Conservation (phyloP, 768 basidiomycete genomes). For the Calocybe indica region DNA sequence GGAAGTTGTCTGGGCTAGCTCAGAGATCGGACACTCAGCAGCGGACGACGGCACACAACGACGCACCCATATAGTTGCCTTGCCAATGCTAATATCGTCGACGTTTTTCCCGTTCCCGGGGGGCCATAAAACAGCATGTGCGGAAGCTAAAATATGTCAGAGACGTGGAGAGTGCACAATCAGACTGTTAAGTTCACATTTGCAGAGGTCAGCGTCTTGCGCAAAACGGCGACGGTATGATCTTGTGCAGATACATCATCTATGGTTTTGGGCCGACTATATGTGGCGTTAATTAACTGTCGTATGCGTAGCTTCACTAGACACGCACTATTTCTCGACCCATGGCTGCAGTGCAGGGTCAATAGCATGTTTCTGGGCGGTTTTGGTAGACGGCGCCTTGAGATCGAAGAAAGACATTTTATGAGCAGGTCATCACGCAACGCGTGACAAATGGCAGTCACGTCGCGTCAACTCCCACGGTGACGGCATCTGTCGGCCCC, state of each 20-base stretch:
- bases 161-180: background rate
- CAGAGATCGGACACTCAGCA: background rate
- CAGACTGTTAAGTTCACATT: slow-evolving; percentile 53
- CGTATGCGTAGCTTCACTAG: background rate
- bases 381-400: slow-evolving; percentile 35
- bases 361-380: slow-evolving; percentile 35
- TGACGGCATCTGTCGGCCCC: slow-evolving; percentile 12
- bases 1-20: slow-evolving; percentile 89
- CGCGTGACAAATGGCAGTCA: slow-evolving; percentile 39
- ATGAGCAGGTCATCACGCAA: slow-evolving; percentile 27
- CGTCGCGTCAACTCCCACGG: slow-evolving; percentile 34
- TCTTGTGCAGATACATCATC: slow-evolving; percentile 98
- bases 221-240: slow-evolving; percentile 88
- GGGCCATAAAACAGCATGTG: slow-evolving; percentile 99
- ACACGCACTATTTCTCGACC: slow-evolving; percentile 95
- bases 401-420: slow-evolving; percentile 64
- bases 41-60: slow-evolving; percentile 13
- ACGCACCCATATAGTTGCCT: slow-evolving; percentile 88
- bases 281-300: slow-evolving; percentile 2
- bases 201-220: slow-evolving; percentile 84
- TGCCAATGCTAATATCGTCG: slow-evolving; percentile 91
- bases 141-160: slow-evolving; percentile 60
- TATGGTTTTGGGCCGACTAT: slow-evolving; percentile 93
- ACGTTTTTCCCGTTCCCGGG: slow-evolving; percentile 98
- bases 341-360: slow-evolving; percentile 78